phyloP scores from a whole-genome alignment of 1,284 basidiomycete species.

The Cryptococcus sp. region DNA sequence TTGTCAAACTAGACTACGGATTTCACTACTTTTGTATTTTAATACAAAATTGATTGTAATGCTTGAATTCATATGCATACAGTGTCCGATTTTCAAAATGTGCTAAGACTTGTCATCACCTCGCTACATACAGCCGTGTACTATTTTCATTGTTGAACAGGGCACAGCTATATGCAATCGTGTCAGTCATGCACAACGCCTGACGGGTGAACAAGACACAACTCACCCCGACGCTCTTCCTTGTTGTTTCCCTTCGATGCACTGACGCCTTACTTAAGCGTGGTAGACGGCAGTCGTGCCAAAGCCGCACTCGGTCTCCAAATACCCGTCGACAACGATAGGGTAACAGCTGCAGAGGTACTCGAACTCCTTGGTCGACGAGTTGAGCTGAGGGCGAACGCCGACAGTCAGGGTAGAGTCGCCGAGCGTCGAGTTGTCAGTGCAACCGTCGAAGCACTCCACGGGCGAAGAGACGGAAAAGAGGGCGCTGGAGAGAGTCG shows the following conservation, averaged over 20 bases:
- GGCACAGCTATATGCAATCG: too few species aligned
- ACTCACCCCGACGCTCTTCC: neutral
- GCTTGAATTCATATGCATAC: too few species aligned
- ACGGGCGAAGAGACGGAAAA: neutral
- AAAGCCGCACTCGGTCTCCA: constrained; percentile 1
- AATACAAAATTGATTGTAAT: too few species aligned
- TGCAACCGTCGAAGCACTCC: neutral
- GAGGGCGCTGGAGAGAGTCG: neutral
- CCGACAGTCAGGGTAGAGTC: neutral
- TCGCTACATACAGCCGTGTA: too few species aligned
- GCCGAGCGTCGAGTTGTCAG: neutral
- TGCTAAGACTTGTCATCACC: too few species aligned
- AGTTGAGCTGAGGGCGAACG: neutral
- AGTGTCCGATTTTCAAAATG: too few species aligned
- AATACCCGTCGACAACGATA: neutral
- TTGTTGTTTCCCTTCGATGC: neutral
- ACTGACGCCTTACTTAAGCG: neutral
- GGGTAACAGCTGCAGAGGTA: neutral
- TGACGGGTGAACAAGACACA: neutral
- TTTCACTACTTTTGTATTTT: too few species aligned
- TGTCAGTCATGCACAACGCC: too few species aligned
- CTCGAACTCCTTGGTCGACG: constrained; percentile 1
- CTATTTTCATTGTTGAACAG: too few species aligned
- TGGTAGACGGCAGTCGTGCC: neutral
- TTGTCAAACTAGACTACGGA: too few species aligned